Evolutionary conservation across 2,329 filamentous ascomycete species (phyloP), one percentile per base, ranked within the genome.

Genomic region (Pestalotiopsis sp.): DNA sequence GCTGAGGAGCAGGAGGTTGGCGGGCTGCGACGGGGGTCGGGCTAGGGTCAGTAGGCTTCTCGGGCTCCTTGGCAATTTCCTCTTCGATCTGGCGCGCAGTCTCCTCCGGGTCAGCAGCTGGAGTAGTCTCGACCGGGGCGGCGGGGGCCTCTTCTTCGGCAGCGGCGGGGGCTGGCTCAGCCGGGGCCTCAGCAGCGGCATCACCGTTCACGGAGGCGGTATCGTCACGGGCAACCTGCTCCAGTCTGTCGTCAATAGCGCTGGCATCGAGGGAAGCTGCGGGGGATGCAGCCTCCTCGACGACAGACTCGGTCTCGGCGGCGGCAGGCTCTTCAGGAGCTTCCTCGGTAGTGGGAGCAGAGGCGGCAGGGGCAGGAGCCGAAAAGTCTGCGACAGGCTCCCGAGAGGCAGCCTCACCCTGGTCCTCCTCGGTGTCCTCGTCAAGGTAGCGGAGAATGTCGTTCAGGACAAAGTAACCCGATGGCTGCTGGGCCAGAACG

Each of bases 391-490:
- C 72, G 44, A 72, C 67, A 10, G 70, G 64, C 20, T 73, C 73
- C 38, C 60, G 70, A 14, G 70, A 72, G 35, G 73, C 66, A 66
- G 72, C 72, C 61, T 89, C 85, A 60, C 84, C 81, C 73, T 89
- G 82, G 70, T 91, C 89, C 68, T 93, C 93, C 69, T 98, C 94
- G 56, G 87, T 87, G 74, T 95, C 92, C 70, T 96, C 93, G 71
- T 91, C 90, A 72, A 99, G 90, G 82, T 97, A 98, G 74, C 96
- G 89, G 22, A 98, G 94, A 79, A 99, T 97, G 78, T 99, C 96
- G 81, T 99, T 99, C 75, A 99, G 88, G 40, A 99, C 95, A 75
- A 97, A 99, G 85, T 98, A 99, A 71, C 96, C 96, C 67, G 95
- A 97, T 63, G 94, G 94, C 83, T 99, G 96, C 81, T 95, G 91